Evolutionary conservation across 2,329 filamentous ascomycete species (phyloP).

Genomic region (Teratosphaeria zuluensis): DNA sequence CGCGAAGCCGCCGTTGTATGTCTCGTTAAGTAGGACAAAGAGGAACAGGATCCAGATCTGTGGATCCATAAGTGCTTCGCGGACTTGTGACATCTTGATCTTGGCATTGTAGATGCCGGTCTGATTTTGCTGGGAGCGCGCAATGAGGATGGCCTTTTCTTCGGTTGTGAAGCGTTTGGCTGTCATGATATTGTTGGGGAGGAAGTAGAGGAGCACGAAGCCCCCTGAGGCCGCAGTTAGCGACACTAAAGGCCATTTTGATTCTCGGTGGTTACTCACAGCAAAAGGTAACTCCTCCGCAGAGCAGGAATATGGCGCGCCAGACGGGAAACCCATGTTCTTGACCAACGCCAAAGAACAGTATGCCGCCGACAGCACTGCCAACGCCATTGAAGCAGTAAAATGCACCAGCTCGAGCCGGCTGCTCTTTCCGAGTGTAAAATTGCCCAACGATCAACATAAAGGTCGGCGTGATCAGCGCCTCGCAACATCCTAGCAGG

Average conservation of each 20-base stretch:
- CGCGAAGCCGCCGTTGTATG: constrained; percentile 42
- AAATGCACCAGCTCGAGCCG: constrained; percentile 4
- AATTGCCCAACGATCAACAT: constrained; percentile 20
- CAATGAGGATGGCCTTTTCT: constrained; percentile 37
- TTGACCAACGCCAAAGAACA: constrained; percentile 45
- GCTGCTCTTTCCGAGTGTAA: constrained; percentile 5
- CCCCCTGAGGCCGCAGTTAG: constrained; percentile 31
- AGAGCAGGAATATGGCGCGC: constrained; percentile 55
- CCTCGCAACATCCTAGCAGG: constrained; percentile 49
- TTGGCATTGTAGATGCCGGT: constrained; percentile 26
- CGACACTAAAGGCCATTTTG: neutral
- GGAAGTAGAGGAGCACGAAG: constrained; percentile 49
- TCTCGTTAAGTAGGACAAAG: constrained; percentile 42
- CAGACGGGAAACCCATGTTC: constrained; percentile 22
- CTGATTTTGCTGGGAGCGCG: constrained; percentile 35
- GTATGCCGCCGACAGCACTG: constrained; percentile 59
- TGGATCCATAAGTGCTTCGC: constrained; percentile 42
- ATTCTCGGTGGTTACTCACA: constrained; percentile 29
- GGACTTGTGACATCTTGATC: constrained; percentile 31
- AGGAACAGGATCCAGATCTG: constrained; percentile 53
- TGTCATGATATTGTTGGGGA: constrained; percentile 61
- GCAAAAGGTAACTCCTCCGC: constrained; percentile 51
- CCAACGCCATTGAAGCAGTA: constrained; percentile 71
- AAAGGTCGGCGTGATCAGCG: constrained; percentile 34
- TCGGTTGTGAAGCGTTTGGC: constrained; percentile 58